Base-by-base conservation (phyloP, 177 flowering plant species). In the Vitis hybrid region DNA sequence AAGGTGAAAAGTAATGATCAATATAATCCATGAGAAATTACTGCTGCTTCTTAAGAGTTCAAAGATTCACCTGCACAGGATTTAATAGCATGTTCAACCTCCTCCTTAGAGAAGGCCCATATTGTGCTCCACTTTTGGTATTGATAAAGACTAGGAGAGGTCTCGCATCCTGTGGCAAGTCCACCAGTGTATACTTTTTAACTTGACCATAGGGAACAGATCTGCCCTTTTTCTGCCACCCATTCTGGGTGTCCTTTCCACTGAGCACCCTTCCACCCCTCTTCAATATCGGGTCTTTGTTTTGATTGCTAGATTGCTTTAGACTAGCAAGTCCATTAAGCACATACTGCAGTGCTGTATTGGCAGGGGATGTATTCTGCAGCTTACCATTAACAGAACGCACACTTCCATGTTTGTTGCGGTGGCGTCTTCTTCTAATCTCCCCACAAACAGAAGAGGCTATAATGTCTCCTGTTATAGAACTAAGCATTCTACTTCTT, bases 141-240 rank as follows among this genome's bases (percentile, higher is more conserved):
- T 92, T 92, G 66, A 92, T 86, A 67, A 92, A 92, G 29, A 92
- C 97, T 50, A 92, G 70, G 70, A 92, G 84, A 11, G 97, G 97
- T 71, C 93, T 81, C 18, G 88, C 82, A 74, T 87, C 94, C 50
- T 79, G 82, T n/a, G 93, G 90, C 72, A 92, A 72, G 71, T 88
- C 88, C 66, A 79, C 78, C 52, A 89, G 48, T 19, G 59, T 65
- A 71, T 82, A 86, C 51, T 74, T 86, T 75, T 80, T 82, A 5
- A 71, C 31, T 31, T 62, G 71, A 64, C 69, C 69, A 45, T 31
- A 16, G 26, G 68, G 51, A 59, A 20, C 55, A 62, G 50, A 31
- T n/a, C 57, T 74, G 62, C 66, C 69, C 50, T 69, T 74, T 70
- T 70, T 79, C 69, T 77, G 79, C 49, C 52, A 64, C 51, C 80